Conservation (phyloP, 2,329 filamentous ascomycete genomes). For the Penicillium sp. region DNA sequence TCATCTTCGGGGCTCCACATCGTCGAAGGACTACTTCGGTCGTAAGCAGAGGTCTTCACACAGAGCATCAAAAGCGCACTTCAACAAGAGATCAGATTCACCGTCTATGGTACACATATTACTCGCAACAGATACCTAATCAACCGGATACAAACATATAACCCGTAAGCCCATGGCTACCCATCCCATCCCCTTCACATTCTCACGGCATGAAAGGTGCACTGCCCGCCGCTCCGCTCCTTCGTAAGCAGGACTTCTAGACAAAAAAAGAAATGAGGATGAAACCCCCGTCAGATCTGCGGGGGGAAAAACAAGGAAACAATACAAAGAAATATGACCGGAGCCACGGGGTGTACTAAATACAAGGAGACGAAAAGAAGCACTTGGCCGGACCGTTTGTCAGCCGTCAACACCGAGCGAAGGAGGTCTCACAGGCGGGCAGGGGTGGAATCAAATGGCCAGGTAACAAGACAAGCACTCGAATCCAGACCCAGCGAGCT, state of each 20-base stretch:
- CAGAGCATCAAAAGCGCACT: not conserved
- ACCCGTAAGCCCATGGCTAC: slow-evolving; percentile 3
- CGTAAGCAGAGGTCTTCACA: no score
- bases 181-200: no score
- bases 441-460: slow-evolving; percentile 12
- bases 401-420: not conserved
- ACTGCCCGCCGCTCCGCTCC: not conserved
- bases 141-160: slow-evolving; percentile 8
- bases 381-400: slow-evolving; percentile 9
- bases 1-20: no score
- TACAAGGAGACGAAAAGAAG: slow-evolving; percentile 22
- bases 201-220: no score
- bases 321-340: slow-evolving; percentile 20
- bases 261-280: slow-evolving; percentile 5
- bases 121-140: slow-evolving; percentile 15
- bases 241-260: not conserved
- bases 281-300: not conserved
- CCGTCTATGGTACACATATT: slow-evolving; percentile 26
- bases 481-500: slow-evolving; percentile 12
- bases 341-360: slow-evolving; percentile 18
- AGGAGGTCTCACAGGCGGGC: no score
- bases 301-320: slow-evolving; percentile 2
- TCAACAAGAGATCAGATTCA: slow-evolving; percentile 15
- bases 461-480: slow-evolving; percentile 12
- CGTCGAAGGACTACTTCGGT: no score